Conservation (phyloP, 768 basidiomycete genomes). For the Suillus brevipes region DNA sequence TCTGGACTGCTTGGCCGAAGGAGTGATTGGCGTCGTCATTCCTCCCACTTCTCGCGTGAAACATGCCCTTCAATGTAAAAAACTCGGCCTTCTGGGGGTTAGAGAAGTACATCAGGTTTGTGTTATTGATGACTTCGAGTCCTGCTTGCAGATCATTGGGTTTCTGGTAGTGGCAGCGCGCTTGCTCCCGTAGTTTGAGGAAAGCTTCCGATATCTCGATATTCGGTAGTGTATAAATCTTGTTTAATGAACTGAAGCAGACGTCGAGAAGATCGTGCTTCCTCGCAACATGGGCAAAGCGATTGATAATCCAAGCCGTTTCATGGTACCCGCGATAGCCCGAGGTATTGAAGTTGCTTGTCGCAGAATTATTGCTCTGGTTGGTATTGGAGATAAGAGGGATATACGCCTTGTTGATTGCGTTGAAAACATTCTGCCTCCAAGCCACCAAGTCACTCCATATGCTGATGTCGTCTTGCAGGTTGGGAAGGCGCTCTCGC, state of each 20-base stretch:
- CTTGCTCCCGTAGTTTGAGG: constrained; percentile 97
- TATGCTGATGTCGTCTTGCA: constrained; percentile 95
- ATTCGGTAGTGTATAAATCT: constrained; percentile 98
- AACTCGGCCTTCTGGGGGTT: constrained; percentile 95
- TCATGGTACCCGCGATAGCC: constrained; percentile 98
- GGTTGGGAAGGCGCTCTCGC: constrained; percentile 94
- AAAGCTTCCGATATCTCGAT: constrained; percentile 99
- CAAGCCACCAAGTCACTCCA: constrained; percentile 99
- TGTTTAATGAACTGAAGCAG: constrained; percentile 90
- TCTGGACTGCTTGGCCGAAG: constrained; percentile 93
- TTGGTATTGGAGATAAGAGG: constrained; percentile 74
- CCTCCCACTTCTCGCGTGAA: constrained; percentile 83
- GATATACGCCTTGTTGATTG: constrained; percentile 94
- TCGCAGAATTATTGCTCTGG: constrained; percentile 49
- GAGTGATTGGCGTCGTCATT: constrained; percentile 89
- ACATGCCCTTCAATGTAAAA: constrained; percentile 98
- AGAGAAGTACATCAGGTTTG: constrained; percentile 98
- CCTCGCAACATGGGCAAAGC: constrained; percentile 96
- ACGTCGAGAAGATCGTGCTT: constrained; percentile 97
- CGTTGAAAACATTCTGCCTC: constrained; percentile 97
- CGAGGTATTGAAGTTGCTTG: constrained; percentile 71
- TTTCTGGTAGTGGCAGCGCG: constrained; percentile 96
- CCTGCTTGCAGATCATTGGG: constrained; percentile 92
- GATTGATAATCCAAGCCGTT: constrained; percentile 99
- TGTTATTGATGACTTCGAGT: constrained; percentile 98